phyloP scores from a whole-genome alignment of 805 yeast genomes.

The Saccharomyces paradoxus region DNA sequence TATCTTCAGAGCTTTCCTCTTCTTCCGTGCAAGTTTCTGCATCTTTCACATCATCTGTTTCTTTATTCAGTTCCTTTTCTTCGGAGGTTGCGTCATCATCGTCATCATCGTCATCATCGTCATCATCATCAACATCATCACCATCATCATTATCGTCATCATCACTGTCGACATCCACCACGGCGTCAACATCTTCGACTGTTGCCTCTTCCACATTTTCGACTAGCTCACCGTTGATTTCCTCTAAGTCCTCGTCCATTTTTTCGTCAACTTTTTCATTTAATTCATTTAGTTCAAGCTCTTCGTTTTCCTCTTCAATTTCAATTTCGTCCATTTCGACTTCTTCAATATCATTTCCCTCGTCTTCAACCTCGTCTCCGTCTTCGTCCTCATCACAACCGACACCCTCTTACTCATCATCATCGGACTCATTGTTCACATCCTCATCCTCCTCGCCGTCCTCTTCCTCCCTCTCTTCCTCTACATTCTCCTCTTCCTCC shows the following conservation, averaged over 20 bases:
- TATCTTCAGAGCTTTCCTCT: conserved; percentile 2
- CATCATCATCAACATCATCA: conserved; percentile 1
- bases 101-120: conserved; percentile 3
- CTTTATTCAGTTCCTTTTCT: conserved; percentile 1
- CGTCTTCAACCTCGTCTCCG: not conserved
- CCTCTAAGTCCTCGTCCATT: not conserved
- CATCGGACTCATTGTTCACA: too few relatives aligned
- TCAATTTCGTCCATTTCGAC: not conserved
- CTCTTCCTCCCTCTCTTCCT: not conserved
- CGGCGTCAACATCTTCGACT: conserved; percentile 1
- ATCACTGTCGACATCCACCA: conserved; percentile 1
- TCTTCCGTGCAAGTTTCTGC: conserved; percentile 1
- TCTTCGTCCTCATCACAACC: not conserved
- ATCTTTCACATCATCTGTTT: conserved; percentile 2
- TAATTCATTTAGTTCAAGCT: not conserved
- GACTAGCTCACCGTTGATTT: conserved; percentile 1
- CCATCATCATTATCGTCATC: not conserved
- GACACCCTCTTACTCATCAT: not conserved
- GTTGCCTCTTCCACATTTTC: not conserved
- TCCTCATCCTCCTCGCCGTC: not conserved
- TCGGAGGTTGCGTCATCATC: not conserved
- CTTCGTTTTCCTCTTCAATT: not conserved
- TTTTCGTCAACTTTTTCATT: not conserved
- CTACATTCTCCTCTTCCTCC: conserved; percentile 14
- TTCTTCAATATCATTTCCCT: not conserved